phyloP scores from a whole-genome alignment of 495 filamentous ascomycete genomes.

The Trypethelium eluteriae region DNA sequence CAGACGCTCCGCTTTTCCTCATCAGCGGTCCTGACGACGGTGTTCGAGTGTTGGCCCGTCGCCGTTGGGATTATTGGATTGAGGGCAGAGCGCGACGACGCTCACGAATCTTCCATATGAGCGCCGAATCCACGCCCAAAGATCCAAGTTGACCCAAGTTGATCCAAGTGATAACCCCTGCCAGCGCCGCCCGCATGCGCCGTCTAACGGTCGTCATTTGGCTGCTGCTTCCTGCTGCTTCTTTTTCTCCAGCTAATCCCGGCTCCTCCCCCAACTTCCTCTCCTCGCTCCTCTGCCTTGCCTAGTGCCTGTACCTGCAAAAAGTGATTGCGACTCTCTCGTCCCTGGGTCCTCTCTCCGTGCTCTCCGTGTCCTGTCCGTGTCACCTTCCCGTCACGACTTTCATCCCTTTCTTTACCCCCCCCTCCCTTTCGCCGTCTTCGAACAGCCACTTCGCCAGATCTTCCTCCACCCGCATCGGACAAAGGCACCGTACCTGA shows the following conservation, averaged over 20 bases:
- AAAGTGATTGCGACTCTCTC: slow-evolving; percentile 2
- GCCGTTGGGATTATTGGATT: background rate
- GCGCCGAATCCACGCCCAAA: background rate
- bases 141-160: no score
- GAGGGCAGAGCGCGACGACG: background rate
- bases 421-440: slow-evolving; percentile 11
- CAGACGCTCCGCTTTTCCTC: slow-evolving; percentile 1
- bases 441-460: background rate
- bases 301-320: slow-evolving; percentile 3
- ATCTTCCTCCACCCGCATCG: background rate
- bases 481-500: background rate
- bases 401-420: background rate
- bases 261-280: background rate
- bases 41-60: background rate
- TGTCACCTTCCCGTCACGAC: slow-evolving; percentile 10
- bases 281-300: background rate
- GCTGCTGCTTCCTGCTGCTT: background rate
- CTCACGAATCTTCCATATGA: slow-evolving; percentile 3
- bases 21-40: background rate
- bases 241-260: background rate
- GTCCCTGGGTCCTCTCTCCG: no score
- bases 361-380: background rate
- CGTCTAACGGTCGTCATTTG: slow-evolving; percentile 10
- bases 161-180: background rate
- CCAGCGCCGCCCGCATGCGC: slow-evolving; percentile 1